phyloP scores from a whole-genome alignment of 768 basidiomycete genomes.

The Russula vinacea region DNA sequence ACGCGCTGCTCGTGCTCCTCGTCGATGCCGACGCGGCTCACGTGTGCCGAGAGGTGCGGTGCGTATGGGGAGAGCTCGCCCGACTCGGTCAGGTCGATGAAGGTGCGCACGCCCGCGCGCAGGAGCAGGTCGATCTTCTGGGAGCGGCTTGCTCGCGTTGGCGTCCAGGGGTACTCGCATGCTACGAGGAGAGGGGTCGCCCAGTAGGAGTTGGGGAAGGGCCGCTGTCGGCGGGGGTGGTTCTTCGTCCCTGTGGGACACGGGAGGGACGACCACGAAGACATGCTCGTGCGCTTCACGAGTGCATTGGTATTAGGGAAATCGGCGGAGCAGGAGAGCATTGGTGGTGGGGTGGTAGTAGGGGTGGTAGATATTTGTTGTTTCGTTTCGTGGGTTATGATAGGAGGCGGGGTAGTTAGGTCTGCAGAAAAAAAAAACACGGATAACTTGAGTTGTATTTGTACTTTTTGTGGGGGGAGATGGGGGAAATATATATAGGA shows the following conservation, averaged over 20 bases:
- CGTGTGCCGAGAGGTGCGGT: conserved; percentile 52
- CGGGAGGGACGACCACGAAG: conserved; percentile 13
- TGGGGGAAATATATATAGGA: background rate
- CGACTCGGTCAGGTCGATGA: conserved; percentile 82
- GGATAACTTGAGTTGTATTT: background rate
- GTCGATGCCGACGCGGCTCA: conserved; percentile 50
- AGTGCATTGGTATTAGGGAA: conserved; percentile 3
- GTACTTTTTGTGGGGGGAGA: background rate
- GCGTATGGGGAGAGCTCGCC: conserved; percentile 70
- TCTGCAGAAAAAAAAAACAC: background rate
- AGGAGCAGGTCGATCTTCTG: conserved; percentile 76
- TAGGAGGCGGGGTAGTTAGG: conserved; percentile 1
- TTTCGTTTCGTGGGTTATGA: background rate
- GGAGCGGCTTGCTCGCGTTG: conserved; percentile 38
- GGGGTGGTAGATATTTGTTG: background rate
- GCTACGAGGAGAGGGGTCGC: conserved; percentile 68
- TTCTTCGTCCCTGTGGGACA: background rate
- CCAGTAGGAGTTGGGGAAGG: conserved; percentile 86
- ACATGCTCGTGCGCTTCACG: background rate
- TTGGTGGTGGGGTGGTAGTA: background rate
- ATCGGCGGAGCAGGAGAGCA: conserved; percentile 6
- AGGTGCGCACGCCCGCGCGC: conserved; percentile 68
- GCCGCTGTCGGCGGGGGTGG: conserved; percentile 41
- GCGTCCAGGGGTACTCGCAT: conserved; percentile 79
- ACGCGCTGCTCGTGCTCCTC: conserved; percentile 38